Evolutionary conservation across 371 early-diverging fungal genomes (phyloP).

Genomic region (Mucor plumbeus): DNA sequence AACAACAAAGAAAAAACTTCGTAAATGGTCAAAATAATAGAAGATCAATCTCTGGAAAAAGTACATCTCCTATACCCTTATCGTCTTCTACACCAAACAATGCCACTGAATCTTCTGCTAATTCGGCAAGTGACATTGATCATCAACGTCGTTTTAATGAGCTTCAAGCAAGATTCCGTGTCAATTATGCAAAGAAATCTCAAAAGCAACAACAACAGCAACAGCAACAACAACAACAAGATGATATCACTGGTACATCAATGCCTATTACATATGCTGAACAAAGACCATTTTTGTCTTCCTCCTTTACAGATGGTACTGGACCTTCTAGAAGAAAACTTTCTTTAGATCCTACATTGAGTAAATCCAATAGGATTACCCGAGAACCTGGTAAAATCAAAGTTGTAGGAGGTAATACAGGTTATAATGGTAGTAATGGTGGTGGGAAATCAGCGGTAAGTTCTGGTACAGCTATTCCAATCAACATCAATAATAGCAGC

Average conservation of each 20-base stretch:
- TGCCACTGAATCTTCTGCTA: neutral
- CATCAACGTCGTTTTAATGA: constrained; percentile 36
- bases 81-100: constrained; percentile 11
- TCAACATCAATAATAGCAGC: constrained; percentile 29
- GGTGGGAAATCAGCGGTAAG: constrained; percentile 3
- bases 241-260: constrained; percentile 10
- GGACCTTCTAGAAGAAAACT: constrained; percentile 10
- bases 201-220: constrained; percentile 38
- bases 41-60: constrained; percentile 6
- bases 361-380: constrained; percentile 9
- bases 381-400: constrained; percentile 14
- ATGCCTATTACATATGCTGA: constrained; percentile 15
- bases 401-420: constrained; percentile 5
- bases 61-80: constrained; percentile 23
- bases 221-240: constrained; percentile 30
- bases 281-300: constrained; percentile 3
- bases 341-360: constrained; percentile 19
- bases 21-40: constrained; percentile 8
- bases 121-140: constrained; percentile 18
- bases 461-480: constrained; percentile 6
- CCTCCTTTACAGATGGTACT: constrained; percentile 18
- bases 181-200: constrained; percentile 31
- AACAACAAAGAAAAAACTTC: constrained; percentile 12
- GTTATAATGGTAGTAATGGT: neutral
- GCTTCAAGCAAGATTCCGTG: constrained; percentile 33